These are phyloP conservation scores for Asterophora parasitica DNA, from an alignment of 768 basidiomycete genomes.

Conservation along the genomic window DNA sequence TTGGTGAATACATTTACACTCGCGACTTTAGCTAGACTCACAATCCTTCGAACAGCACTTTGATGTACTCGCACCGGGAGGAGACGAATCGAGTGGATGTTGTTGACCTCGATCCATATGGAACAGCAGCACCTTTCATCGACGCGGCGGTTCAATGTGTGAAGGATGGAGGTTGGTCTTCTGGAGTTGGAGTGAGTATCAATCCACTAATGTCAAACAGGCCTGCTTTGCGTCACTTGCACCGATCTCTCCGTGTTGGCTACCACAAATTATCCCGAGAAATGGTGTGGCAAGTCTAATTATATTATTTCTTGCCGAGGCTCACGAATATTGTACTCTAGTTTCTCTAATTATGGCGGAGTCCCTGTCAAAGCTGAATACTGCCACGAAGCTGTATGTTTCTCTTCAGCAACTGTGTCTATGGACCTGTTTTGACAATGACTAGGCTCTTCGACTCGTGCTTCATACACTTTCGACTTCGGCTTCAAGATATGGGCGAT, in stretches of 20 bases:
- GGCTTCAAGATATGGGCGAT: conserved; percentile 88
- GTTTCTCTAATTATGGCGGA: conserved; percentile 91
- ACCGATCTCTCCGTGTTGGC: conserved; percentile 94
- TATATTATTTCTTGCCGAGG: not conserved
- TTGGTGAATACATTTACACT: conserved; percentile 48
- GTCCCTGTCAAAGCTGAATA: conserved; percentile 89
- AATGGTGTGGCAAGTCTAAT: conserved; percentile 59
- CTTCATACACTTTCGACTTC: conserved; percentile 80
- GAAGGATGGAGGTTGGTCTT: conserved; percentile 73
- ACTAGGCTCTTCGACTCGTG: conserved; percentile 85
- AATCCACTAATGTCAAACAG: conserved; percentile 32
- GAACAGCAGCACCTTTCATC: conserved; percentile 94
- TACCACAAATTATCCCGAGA: conserved; percentile 92
- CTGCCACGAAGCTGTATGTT: conserved; percentile 83
- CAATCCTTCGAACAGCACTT: conserved; percentile 44
- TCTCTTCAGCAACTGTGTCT: not conserved
- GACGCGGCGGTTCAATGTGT: conserved; percentile 90
- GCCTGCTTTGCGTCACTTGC: conserved; percentile 91
- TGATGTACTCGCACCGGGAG: conserved; percentile 87
- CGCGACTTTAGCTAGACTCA: not conserved
- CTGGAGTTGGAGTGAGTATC: not conserved
- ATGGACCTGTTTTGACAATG: not conserved
- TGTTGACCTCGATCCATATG: conserved; percentile 98
- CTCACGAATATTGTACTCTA: not conserved
- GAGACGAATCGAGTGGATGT: conserved; percentile 78